Evolutionary conservation across 768 basidiomycete species (phyloP).

Genomic region (Cyclocybe aegerita): DNA sequence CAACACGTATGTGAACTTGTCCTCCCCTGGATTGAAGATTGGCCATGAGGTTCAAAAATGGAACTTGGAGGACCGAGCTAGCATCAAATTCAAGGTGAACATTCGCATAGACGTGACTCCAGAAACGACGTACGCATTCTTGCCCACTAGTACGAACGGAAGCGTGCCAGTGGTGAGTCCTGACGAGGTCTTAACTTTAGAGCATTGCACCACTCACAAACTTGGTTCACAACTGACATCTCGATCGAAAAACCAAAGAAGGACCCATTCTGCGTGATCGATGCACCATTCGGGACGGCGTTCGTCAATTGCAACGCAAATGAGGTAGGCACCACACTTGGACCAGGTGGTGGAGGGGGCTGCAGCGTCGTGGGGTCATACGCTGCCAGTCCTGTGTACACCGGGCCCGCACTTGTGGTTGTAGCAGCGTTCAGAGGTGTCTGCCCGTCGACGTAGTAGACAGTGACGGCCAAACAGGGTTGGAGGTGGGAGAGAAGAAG

Average conservation of each 20-base stretch:
- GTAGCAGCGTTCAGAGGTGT: slow-evolving; percentile 19
- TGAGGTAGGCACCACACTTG: slow-evolving; percentile 36
- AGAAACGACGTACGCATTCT: slow-evolving; percentile 12
- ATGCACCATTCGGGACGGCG: slow-evolving; percentile 31
- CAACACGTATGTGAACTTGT: slow-evolving; percentile 60
- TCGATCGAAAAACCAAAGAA: slow-evolving; percentile 64
- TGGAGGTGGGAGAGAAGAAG: background rate
- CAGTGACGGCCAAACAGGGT: slow-evolving; percentile 23
- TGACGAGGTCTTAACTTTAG: too few relatives aligned
- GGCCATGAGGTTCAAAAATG: slow-evolving; percentile 76
- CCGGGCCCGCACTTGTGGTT: slow-evolving; percentile 32
- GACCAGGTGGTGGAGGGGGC: slow-evolving; percentile 52
- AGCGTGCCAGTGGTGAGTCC: too few relatives aligned
- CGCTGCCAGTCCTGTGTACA: slow-evolving; percentile 50
- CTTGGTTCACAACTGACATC: slow-evolving; percentile 58
- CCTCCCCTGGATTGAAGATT: slow-evolving; percentile 67
- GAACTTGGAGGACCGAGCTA: slow-evolving; percentile 48
- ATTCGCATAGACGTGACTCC: slow-evolving; percentile 11
- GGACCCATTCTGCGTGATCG: slow-evolving; percentile 35
- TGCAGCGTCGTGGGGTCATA: slow-evolving; percentile 52
- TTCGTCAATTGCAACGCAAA: slow-evolving; percentile 46
- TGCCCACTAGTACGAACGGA: slow-evolving; percentile 36
- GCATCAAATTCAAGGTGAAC: background rate
- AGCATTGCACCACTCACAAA: slow-evolving; percentile 39
- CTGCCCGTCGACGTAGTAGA: slow-evolving; percentile 33